phyloP scores from a whole-genome alignment of 192 early-diverging fungal species.

The Gigaspora rosea region DNA sequence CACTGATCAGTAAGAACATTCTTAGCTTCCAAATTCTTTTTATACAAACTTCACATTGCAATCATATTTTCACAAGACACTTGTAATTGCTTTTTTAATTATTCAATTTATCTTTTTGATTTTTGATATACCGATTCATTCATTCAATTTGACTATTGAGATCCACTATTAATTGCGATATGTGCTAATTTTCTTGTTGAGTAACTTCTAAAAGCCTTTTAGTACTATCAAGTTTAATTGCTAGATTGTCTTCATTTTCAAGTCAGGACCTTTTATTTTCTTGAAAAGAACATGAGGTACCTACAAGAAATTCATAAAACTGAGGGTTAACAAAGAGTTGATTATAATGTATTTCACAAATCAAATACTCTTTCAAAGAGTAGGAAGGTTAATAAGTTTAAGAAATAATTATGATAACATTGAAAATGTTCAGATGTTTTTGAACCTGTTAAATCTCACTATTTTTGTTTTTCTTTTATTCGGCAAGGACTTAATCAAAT shows the following conservation, averaged over 20 bases:
- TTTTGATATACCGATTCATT: neutral
- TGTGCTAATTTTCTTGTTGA: neutral
- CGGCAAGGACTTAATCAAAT: neutral
- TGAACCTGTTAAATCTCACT: neutral
- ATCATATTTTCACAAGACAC: neutral
- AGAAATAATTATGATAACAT: neutral
- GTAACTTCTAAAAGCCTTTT: neutral
- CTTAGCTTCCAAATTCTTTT: neutral
- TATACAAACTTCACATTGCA: neutral
- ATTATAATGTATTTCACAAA: slow-evolving; percentile 22
- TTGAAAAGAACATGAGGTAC: too few species aligned
- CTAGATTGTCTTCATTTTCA: neutral
- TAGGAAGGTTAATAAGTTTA: neutral
- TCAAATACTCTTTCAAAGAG: slow-evolving; percentile 1
- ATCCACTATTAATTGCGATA: neutral
- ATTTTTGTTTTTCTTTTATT: slow-evolving; percentile 1
- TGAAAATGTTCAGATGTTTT: neutral
- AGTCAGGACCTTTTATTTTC: too few species aligned
- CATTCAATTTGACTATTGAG: neutral
- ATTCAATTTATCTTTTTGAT: slow-evolving; percentile 6
- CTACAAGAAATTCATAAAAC: too few species aligned
- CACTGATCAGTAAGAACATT: neutral
- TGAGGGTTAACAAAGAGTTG: neutral
- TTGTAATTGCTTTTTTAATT: slow-evolving; percentile 4
- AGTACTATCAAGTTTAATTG: neutral